Percentiles rank a stretch among this genome's conserved stretches.
Conservation (phyloP, 2,329 filamentous ascomycete species). For the Coleophoma eucalyptorum region DNA sequence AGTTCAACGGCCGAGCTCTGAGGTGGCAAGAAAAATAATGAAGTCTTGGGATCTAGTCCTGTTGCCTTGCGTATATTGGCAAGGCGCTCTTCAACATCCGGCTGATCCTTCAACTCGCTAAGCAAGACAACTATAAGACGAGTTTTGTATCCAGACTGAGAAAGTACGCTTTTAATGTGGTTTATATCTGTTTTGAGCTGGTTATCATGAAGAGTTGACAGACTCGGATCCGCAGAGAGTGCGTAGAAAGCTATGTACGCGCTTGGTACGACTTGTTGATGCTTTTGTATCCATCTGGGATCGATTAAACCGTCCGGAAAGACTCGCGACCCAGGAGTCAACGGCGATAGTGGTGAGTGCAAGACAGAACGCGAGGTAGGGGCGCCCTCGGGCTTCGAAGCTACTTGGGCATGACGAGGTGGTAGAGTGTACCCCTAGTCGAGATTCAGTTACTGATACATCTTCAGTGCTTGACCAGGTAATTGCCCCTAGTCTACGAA, state of each 20-base stretch:
- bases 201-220: conserved; percentile 78
- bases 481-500: conserved; percentile 13
- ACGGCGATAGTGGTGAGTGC: conserved; percentile 87
- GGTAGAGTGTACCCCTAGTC: conserved; percentile 49
- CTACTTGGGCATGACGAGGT: conserved; percentile 50
- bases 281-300: conserved; percentile 80
- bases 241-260: conserved; percentile 78
- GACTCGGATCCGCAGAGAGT: conserved; percentile 68
- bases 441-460: conserved; percentile 11
- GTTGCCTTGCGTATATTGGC: conserved; percentile 76
- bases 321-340: conserved; percentile 76
- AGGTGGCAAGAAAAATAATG: conserved; percentile 76
- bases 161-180: conserved; percentile 64
- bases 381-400: conserved; percentile 29
- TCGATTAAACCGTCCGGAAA: conserved; percentile 90
- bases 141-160: conserved; percentile 70
- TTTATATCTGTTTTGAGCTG: conserved; percentile 85
- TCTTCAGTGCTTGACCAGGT: conserved; percentile 19
- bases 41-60: conserved; percentile 75
- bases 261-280: conserved; percentile 79
- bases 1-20: conserved; percentile 69
- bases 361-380: conserved; percentile 51
- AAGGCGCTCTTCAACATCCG: conserved; percentile 70
- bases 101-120: conserved; percentile 57
- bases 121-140: conserved; percentile 75